These are phyloP conservation scores for Elsinoe arachidis DNA, from an alignment of 2,329 filamentous ascomycete species.

Conservation along the genomic window DNA sequence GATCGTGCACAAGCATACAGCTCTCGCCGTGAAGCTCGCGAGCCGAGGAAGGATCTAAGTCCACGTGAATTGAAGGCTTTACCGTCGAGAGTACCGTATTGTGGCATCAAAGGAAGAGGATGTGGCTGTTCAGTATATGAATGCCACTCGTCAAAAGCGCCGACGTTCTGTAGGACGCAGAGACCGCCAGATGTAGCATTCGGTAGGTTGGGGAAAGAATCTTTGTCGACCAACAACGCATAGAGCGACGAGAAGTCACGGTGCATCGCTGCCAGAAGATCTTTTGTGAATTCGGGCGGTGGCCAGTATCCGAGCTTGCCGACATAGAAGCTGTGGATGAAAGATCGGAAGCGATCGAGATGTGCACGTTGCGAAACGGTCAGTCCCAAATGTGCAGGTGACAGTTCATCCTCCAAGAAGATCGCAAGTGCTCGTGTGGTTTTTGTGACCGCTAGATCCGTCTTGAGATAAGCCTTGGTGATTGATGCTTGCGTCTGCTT, in stretches of 20 bases:
- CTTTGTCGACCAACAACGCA: conserved; percentile 58
- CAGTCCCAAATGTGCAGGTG: conserved; percentile 56
- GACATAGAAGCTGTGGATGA: conserved; percentile 58
- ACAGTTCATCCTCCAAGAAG: conserved; percentile 65
- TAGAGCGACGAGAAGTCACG: conserved; percentile 65
- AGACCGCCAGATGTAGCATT: conserved; percentile 52
- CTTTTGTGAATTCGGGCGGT: conserved; percentile 51
- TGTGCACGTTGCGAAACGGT: conserved; percentile 54
- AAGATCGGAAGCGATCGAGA: conserved; percentile 62
- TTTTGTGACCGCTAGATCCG: conserved; percentile 54
- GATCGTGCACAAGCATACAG: conserved; percentile 44
- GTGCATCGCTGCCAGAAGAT: conserved; percentile 53
- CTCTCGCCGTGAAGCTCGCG: conserved; percentile 37
- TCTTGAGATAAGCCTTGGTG: conserved; percentile 52
- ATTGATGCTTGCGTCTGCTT: conserved; percentile 53
- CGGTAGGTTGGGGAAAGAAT: conserved; percentile 33
- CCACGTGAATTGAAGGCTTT: conserved; percentile 27
- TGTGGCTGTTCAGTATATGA: conserved; percentile 53
- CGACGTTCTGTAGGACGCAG: conserved; percentile 59
- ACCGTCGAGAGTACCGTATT: conserved; percentile 22
- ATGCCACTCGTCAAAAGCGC: conserved; percentile 56
- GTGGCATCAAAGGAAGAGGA: conserved; percentile 59
- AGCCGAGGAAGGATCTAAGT: conserved; percentile 28
- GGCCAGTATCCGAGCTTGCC: conserved; percentile 65
- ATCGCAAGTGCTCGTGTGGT: conserved; percentile 51